A percentile compares a stretch with the other conserved stretches of the same genome.
phyloP scores from a whole-genome alignment of 2,329 filamentous ascomycete species.

The Bipolaris sorokiniana region DNA sequence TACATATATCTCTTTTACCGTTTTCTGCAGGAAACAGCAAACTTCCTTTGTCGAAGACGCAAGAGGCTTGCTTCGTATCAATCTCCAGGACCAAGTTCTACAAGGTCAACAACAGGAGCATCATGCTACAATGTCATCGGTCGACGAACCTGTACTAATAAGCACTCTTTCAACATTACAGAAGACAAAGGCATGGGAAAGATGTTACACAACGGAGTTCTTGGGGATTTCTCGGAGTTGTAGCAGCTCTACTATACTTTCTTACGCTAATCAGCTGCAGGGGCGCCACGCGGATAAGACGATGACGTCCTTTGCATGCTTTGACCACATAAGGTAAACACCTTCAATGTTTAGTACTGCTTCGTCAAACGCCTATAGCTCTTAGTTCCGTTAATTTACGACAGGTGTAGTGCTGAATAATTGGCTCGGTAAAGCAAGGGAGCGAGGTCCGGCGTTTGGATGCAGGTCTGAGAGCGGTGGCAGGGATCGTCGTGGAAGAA shows the following conservation, averaged over 20 bases:
- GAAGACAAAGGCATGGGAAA: background rate
- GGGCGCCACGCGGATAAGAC: background rate
- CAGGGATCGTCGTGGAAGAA: background rate
- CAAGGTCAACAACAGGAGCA: too few species aligned
- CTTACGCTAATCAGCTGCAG: background rate
- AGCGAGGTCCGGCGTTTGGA: slow-evolving; percentile 1
- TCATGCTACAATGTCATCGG: too few species aligned
- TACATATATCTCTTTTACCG: background rate
- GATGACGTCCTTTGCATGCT: background rate
- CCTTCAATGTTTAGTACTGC: background rate
- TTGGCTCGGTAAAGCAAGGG: background rate
- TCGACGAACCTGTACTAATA: background rate
- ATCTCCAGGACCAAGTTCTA: too few species aligned
- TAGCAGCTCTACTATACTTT: background rate
- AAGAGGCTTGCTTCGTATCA: too few species aligned
- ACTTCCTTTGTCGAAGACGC: too few species aligned
- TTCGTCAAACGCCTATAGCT: background rate
- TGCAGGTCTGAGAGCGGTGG: slow-evolving; percentile 3
- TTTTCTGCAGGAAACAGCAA: too few species aligned
- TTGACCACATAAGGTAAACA: background rate
- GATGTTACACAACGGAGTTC: background rate
- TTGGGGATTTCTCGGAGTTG: background rate
- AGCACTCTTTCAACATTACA: background rate
- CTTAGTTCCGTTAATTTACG: background rate
- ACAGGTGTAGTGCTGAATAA: background rate